These are phyloP conservation scores for Arthrobotrys sphaeroides DNA, from an alignment of 2,329 filamentous ascomycete genomes.

Conservation along the genomic window DNA sequence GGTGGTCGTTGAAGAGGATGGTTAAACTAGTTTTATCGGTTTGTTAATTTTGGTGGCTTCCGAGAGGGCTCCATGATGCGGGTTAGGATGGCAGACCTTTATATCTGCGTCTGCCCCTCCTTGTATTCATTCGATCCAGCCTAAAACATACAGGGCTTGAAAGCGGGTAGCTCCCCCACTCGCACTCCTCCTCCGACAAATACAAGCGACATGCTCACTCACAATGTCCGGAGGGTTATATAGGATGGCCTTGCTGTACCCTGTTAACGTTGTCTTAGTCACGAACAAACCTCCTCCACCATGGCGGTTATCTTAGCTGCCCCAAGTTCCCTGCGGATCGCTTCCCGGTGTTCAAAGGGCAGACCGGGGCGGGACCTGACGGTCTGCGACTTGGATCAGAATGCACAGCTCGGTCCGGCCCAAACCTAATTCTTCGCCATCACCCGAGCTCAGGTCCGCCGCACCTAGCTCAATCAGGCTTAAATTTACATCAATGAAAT, in stretches of 20 bases:
- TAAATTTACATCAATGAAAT: conserved; percentile 29
- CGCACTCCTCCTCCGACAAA: not conserved
- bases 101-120: conserved; percentile 31
- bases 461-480: conserved; percentile 34
- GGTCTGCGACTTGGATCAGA: conserved; percentile 13
- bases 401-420: conserved; percentile 36
- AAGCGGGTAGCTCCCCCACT: conserved; percentile 25
- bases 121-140: conserved; percentile 15
- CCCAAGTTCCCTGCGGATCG: conserved; percentile 2
- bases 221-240: not conserved
- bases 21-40: conserved; percentile 34
- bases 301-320: not conserved
- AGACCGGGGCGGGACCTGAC: conserved; percentile 10
- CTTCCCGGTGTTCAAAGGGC: not conserved
- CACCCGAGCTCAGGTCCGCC: conserved; percentile 28
- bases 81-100: conserved; percentile 20
- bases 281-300: conserved; percentile 5
- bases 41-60: conserved; percentile 35
- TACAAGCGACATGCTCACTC: not conserved
- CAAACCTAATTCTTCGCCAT: conserved; percentile 28
- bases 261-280: not conserved
- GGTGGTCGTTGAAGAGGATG: conserved; percentile 11
- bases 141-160: conserved; percentile 22
- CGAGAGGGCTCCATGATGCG: conserved; percentile 32
- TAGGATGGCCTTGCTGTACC: conserved; percentile 33